Conservation (phyloP, 1,284 basidiomycete genomes). For the Lentinus polychrous region DNA sequence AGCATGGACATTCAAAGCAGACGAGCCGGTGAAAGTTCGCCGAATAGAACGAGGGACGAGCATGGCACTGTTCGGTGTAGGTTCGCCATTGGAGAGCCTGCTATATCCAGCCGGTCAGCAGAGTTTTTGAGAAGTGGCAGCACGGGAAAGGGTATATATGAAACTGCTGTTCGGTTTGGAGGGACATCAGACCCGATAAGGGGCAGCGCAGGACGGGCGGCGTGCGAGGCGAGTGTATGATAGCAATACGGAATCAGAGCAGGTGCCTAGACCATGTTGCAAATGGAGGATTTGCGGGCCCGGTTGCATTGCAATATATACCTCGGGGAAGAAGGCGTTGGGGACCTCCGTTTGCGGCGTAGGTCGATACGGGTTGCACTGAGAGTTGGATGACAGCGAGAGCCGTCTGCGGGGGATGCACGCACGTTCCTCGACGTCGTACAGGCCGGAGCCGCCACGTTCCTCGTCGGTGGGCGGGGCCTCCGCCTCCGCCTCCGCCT, state of each 20-base stretch:
- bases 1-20: no score
- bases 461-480: conserved; percentile 10
- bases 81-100: neutral
- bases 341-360: neutral
- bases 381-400: neutral
- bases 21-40: conserved; percentile 1
- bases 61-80: neutral
- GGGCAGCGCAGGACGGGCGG: neutral
- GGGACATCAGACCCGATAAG: neutral
- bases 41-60: neutral
- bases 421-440: conserved; percentile 25
- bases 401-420: conserved; percentile 19
- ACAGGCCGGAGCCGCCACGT: conserved; percentile 6
- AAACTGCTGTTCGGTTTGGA: neutral
- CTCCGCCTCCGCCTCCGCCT: no score
- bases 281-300: neutral
- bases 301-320: neutral
- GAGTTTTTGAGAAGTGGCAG: neutral
- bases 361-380: no score
- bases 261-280: neutral
- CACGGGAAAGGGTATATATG: neutral
- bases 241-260: neutral
- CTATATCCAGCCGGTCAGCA: neutral
- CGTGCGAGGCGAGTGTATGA: neutral
- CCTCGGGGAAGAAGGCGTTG: neutral